Evolutionary conservation across 805 yeast species (phyloP).

Genomic region (Dipodascus albidus): DNA sequence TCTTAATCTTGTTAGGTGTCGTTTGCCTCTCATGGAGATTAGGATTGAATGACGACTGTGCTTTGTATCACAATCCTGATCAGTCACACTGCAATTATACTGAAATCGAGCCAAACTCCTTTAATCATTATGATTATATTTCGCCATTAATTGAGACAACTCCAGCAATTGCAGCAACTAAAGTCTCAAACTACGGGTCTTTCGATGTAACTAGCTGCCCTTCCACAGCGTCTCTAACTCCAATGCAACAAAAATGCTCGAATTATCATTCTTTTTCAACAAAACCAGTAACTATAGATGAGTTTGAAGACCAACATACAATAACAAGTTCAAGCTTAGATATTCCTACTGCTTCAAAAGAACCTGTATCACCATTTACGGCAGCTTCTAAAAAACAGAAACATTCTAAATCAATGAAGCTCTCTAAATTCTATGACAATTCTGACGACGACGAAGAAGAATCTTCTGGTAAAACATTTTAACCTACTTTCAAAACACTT

Average conservation of each 20-base stretch:
- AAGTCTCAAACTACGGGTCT: neutral
- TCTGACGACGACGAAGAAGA: neutral
- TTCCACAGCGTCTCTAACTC: neutral
- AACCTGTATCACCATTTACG: neutral
- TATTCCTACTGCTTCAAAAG: neutral
- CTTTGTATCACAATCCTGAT: neutral
- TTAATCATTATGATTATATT: neutral
- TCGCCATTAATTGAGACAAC: neutral
- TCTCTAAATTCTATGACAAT: neutral
- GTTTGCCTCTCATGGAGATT: constrained; percentile 42
- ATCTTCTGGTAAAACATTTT: neutral
- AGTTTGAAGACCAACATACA: neutral
- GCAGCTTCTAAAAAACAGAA: neutral
- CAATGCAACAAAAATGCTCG: neutral
- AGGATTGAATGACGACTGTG: constrained; percentile 1
- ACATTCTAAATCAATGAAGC: neutral
- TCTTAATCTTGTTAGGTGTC: constrained; percentile 44
- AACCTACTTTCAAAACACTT: neutral
- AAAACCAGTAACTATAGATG: neutral
- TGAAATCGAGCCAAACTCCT: constrained; percentile 1
- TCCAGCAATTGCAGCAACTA: neutral
- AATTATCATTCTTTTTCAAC: neutral
- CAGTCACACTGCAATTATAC: neutral
- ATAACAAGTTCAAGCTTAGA: neutral
- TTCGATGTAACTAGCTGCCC: neutral